Evolutionary conservation across 768 basidiomycete species (phyloP).

Genomic region (Hygrophorus russula): DNA sequence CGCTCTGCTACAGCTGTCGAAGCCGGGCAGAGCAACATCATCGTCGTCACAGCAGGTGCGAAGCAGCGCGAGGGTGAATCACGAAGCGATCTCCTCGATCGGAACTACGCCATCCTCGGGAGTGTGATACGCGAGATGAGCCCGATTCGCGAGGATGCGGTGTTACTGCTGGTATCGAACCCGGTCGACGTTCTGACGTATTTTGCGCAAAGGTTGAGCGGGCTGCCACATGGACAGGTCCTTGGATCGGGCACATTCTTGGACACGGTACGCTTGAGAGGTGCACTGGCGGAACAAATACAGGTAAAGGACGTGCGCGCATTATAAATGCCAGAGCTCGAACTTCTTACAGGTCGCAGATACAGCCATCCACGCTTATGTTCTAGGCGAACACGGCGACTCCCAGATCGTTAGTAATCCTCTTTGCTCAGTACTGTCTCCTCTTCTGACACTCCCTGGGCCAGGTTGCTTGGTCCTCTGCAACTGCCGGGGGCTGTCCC

Average conservation of each 20-base stretch:
- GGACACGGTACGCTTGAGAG: slow-evolving; percentile 7
- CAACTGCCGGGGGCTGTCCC: slow-evolving; percentile 7
- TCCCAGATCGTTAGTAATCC: slow-evolving; percentile 8
- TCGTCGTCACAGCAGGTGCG: slow-evolving; percentile 10
- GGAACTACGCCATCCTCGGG: slow-evolving; percentile 7
- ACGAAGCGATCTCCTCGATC: slow-evolving; percentile 8
- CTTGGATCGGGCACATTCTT: slow-evolving; percentile 10
- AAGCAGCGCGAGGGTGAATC: slow-evolving; percentile 10
- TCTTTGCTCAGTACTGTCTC: neutral
- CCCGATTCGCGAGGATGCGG: slow-evolving; percentile 8
- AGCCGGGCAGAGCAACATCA: slow-evolving; percentile 9
- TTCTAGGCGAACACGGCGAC: slow-evolving; percentile 10
- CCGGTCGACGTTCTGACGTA: slow-evolving; percentile 10
- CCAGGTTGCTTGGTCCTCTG: slow-evolving; percentile 10
- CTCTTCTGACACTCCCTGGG: neutral
- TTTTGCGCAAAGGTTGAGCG: slow-evolving; percentile 7
- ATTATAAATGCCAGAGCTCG: neutral
- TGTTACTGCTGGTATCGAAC: slow-evolving; percentile 9
- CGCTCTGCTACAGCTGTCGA: slow-evolving; percentile 2
- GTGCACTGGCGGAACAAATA: slow-evolving; percentile 7
- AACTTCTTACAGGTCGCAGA: slow-evolving; percentile 4
- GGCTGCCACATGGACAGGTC: slow-evolving; percentile 7
- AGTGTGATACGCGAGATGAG: slow-evolving; percentile 7
- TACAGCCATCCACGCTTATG: slow-evolving; percentile 8
- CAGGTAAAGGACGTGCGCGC: neutral